These are phyloP conservation scores for Prototheca wickerhamii DNA, from an alignment of 163 green algal species.

Conservation along the genomic window DNA sequence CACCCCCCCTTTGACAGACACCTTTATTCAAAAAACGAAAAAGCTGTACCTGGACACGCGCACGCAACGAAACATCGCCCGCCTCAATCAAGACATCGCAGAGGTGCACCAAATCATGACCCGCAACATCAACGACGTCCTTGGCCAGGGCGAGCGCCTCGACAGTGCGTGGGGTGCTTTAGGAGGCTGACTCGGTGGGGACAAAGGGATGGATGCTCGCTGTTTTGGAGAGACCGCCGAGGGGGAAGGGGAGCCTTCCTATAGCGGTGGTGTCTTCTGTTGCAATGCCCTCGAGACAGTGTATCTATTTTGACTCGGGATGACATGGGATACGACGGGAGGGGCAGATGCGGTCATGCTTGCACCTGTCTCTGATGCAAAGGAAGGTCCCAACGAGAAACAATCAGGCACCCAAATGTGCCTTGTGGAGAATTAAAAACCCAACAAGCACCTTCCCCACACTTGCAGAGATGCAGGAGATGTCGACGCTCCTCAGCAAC, in stretches of 20 bases:
- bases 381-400: too few species aligned
- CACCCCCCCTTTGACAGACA: too few species aligned
- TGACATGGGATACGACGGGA: too few species aligned
- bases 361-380: too few species aligned
- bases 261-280: too few species aligned
- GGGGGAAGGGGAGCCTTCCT: too few species aligned
- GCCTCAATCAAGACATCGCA: constrained; percentile 88
- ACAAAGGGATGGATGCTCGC: too few species aligned
- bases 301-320: too few species aligned
- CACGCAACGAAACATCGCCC: constrained; percentile 92
- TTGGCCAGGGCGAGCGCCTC: constrained; percentile 92
- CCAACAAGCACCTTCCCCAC: not conserved
- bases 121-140: constrained; percentile 94
- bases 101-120: constrained; percentile 98
- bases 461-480: constrained; percentile 67
- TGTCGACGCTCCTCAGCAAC: constrained; percentile 57
- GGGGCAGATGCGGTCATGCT: too few species aligned
- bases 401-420: not conserved
- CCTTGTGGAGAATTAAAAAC: not conserved
- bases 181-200: too few species aligned
- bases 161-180: constrained; percentile 79
- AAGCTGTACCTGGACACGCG: constrained; percentile 95
- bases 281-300: too few species aligned
- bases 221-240: too few species aligned
- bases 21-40: constrained; percentile 98